Base-by-base conservation (phyloP, 2,329 filamentous ascomycete genomes). In the Domatiomyces catenatus region DNA sequence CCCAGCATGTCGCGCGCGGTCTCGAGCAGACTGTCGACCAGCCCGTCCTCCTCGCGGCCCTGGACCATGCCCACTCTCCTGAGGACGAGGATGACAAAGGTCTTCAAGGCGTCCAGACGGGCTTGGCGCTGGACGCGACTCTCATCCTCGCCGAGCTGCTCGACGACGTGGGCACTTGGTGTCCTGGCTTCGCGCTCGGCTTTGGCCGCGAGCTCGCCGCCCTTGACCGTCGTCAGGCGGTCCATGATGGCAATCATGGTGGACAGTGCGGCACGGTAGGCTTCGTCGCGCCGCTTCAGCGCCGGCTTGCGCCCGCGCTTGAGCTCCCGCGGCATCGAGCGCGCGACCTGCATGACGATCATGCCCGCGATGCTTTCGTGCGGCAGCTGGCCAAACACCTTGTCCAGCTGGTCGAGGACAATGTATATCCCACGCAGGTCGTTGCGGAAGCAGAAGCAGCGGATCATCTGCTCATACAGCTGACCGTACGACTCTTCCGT, bases 401-500 rank as follows among this genome's bases (percentile, higher is more conserved):
- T 55, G 46, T 66, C 65, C 59, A 77, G 59, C 1, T 69, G 68
- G 48, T 69, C 65, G 10, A 77, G 61, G 1, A 72, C 72, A 28
- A 76, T 69, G 19, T 76, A 63, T 2, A 69, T 72, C 28, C 72
- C 75, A 2, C 66, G 55, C 12, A 72, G 63, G 55, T 77, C 75
- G 46, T 71, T 66, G 1, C 66, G 67, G 6, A 74, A 61, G 52
- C 71, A 73, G 60, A 77, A 75, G 56, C 69, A 71, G 28, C 71
- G 66, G 24, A 75, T 67, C 46, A 77, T 73, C 51, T 71, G 67
- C 54, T 75, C 67, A 53, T 77, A 76, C 2, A 77, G 57, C 17
- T 62, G 58, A 18, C 44, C 50, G 22, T 47, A 24, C 8, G 26
- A 28, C 24, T 19, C 28, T 39, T 39, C 32, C 10, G 20, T 24